A percentile compares a stretch with the other conserved stretches of the same genome.
Conservation (phyloP, 768 basidiomycete genomes). For the Rhizopogon rudus region DNA sequence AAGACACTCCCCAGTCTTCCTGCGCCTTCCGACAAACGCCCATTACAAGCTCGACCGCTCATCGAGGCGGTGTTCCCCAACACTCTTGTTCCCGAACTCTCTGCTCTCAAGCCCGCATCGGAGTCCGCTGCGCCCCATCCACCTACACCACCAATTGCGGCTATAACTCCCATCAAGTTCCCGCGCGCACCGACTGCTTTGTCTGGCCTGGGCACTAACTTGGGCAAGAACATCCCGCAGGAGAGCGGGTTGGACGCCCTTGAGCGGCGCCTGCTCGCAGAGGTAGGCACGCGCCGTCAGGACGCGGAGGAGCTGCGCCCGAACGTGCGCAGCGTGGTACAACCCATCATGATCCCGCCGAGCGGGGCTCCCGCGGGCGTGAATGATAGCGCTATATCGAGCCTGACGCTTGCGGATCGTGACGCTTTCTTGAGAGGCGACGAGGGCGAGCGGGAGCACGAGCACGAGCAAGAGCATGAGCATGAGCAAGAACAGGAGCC, state of each 20-base stretch:
- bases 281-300: slow-evolving; percentile 63
- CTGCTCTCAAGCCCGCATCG: slow-evolving; percentile 9
- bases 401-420: slow-evolving; percentile 35
- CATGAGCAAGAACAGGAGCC: slow-evolving; percentile 9
- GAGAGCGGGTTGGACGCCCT: slow-evolving; percentile 70
- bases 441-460: slow-evolving; percentile 3
- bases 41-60: slow-evolving; percentile 12
- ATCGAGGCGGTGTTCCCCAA: slow-evolving; percentile 29
- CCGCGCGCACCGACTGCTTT: slow-evolving; percentile 27
- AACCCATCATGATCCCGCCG: slow-evolving; percentile 35
- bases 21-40: slow-evolving; percentile 39
- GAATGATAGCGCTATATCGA: slow-evolving; percentile 46
- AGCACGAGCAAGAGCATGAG: slow-evolving; percentile 15
- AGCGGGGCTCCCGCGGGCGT: slow-evolving; percentile 21
- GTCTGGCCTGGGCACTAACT: slow-evolving; percentile 18
- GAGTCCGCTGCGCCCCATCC: slow-evolving; percentile 23
- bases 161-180: slow-evolving; percentile 31
- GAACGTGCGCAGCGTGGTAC: slow-evolving; percentile 33
- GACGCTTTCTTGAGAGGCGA: slow-evolving; percentile 12
- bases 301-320: slow-evolving; percentile 23
- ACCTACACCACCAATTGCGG: slow-evolving; percentile 49
- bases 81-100: slow-evolving; percentile 6
- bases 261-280: slow-evolving; percentile 59
- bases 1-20: slow-evolving; percentile 63
- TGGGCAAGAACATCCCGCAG: slow-evolving; percentile 13